These are phyloP conservation scores for Datura wrightii DNA, from an alignment of 257 asterid species.

Conservation along the genomic window DNA sequence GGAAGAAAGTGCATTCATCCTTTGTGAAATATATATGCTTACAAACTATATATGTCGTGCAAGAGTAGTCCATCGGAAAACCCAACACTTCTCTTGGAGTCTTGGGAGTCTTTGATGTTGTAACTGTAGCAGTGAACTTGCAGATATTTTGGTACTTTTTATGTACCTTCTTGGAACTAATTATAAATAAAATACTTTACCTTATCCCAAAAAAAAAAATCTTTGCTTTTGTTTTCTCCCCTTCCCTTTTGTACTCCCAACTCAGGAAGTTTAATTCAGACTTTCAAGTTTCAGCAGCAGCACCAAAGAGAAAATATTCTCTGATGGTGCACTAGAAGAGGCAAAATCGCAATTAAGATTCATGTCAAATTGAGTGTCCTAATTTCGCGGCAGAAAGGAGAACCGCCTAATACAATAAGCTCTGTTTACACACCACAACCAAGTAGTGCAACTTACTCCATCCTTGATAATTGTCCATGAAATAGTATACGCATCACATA, in stretches of 20 bases:
- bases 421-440: not conserved
- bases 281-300: constrained; percentile 21
- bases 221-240: not conserved
- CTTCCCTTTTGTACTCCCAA: constrained; percentile 17
- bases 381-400: not conserved
- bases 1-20: too few species aligned
- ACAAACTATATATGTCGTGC: too few species aligned
- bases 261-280: not conserved
- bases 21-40: too few species aligned
- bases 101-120: too few species aligned
- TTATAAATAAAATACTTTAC: too few species aligned
- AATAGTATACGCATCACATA: not conserved
- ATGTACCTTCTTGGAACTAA: too few species aligned
- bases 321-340: constrained; percentile 14
- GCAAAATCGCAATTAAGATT: not conserved
- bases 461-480: not conserved
- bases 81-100: too few species aligned
- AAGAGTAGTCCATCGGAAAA: too few species aligned
- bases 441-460: not conserved
- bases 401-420: not conserved
- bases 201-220: too few species aligned
- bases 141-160: too few species aligned
- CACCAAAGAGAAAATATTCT: not conserved
- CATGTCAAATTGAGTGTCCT: constrained; percentile 15
- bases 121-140: too few species aligned